Evolutionary conservation across 306 rosid species (phyloP), one percentile per base, ranked within the genome.

Genomic region (Rosa rugosa): DNA sequence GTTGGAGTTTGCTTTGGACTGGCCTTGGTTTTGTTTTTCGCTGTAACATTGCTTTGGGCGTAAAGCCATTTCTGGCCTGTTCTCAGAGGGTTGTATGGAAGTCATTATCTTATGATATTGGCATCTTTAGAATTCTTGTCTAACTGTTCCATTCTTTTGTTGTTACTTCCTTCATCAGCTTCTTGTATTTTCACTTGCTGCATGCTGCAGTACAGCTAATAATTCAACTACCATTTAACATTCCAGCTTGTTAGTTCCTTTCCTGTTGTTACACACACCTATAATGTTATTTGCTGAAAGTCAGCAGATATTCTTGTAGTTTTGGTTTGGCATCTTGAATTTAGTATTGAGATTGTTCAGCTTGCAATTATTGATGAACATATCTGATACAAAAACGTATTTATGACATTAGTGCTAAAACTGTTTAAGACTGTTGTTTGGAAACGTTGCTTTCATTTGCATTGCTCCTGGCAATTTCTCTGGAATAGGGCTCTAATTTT

Each of bases 31-130:
- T 80, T 95, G 53, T 92, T 95, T 89, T 66, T 90, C 50, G 86
- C 59, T 34, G 87, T 92, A 59, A 94, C 97, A 18, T 67, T 92
- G 85, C 93, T 94, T 77, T 89, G 87, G 88, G 97, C 96, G 4
- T 94, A 85, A 87, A 60, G 31, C 49, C 31, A 67, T 63, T 71
- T 80, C 60, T 80, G 62, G 57, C 53, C 23, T 54, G 38, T 76
- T 73, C 50, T 40, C 34, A 57, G 40, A 11, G 16, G 36, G 8
- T 53, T 20, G 60, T 46, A 71, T 46, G 16, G 14, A 45, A 69
- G 22, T 69, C 60, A 14, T 71, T 53, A 5, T 46, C 51, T 12
- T 38, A 38, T 38, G 34, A 41, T 45, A 11, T 45, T 70, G 56
- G 20, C 74, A 11, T 45, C 74, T 23, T 45, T 45, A 11, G 20